Conservation (phyloP, 2,329 filamentous ascomycete genomes). For the Sordariomycetes sp. region DNA sequence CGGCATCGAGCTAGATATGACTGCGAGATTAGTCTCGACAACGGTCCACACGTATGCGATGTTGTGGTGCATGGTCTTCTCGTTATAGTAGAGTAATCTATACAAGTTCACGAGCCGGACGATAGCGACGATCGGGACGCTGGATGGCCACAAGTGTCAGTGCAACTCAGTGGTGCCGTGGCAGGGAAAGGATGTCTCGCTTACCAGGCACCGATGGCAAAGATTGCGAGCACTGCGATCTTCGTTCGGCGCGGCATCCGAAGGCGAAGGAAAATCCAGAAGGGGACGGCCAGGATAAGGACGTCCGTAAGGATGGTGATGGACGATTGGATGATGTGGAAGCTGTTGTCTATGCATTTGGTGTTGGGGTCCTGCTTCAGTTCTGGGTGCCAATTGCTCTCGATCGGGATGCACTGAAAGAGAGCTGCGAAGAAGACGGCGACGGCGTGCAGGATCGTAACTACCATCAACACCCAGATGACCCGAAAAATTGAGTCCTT, state of each 20-base stretch:
- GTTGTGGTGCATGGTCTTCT: conserved; percentile 11
- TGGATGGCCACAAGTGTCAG: conserved; percentile 6
- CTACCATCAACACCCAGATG: conserved; percentile 8
- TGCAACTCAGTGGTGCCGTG: not conserved
- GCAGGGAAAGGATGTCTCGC: conserved; percentile 6
- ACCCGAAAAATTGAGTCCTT: conserved; percentile 17
- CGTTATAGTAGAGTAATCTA: not conserved
- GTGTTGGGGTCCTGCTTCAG: not conserved
- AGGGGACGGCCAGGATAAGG: conserved; percentile 10
- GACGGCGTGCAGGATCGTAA: conserved; percentile 1
- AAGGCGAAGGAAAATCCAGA: conserved; percentile 20
- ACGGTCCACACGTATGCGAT: conserved; percentile 7
- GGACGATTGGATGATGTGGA: conserved; percentile 1
- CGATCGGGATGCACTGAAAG: conserved; percentile 1
- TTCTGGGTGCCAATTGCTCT: conserved; percentile 1
- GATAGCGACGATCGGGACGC: conserved; percentile 16
- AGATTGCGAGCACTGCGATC: conserved; percentile 22
- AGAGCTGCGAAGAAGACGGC: conserved; percentile 3
- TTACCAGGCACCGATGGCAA: conserved; percentile 21
- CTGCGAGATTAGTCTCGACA: conserved; percentile 8
- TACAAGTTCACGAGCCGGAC: conserved; percentile 10
- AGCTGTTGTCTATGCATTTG: not conserved
- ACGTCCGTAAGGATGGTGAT: conserved; percentile 11
- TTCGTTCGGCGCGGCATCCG: conserved; percentile 22
- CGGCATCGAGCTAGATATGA: conserved; percentile 1